Conservation (phyloP, 2,329 filamentous ascomycete genomes). For the Cladosporium sp. region DNA sequence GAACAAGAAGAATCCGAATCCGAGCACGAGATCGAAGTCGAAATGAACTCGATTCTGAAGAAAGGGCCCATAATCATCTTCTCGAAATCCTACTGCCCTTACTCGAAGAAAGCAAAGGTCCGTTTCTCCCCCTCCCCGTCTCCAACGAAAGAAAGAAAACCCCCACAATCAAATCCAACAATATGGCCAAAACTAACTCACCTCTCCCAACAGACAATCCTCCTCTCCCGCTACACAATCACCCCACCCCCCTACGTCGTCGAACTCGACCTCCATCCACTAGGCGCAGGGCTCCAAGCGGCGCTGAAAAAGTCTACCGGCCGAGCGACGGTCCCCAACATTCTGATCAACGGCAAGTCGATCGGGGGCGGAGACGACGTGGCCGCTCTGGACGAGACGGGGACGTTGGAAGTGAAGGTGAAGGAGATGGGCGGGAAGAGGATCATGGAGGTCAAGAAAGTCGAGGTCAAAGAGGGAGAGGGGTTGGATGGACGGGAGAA, state of each 20-base stretch:
- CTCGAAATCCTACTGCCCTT: constrained; percentile 89
- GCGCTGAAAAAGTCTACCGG: constrained; percentile 69
- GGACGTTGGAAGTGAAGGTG: constrained; percentile 66
- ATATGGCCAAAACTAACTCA: constrained; percentile 5
- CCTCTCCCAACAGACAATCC: constrained; percentile 46
- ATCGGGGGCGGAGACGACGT: constrained; percentile 91
- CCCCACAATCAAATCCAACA: background rate
- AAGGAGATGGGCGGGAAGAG: constrained; percentile 68
- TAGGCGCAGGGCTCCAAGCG: constrained; percentile 67
- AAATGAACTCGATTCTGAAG: constrained; percentile 75
- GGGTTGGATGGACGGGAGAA: background rate
- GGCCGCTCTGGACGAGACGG: constrained; percentile 56
- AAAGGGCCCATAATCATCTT: constrained; percentile 88
- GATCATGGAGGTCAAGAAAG: constrained; percentile 33
- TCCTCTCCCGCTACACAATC: constrained; percentile 81
- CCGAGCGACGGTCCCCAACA: constrained; percentile 82
- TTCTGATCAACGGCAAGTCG: constrained; percentile 80
- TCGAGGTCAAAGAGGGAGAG: constrained; percentile 5
- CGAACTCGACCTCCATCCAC: constrained; percentile 77
- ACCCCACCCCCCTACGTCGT: constrained; percentile 79
- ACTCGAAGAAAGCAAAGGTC: constrained; percentile 75
- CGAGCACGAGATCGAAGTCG: constrained; percentile 61
- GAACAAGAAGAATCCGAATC: constrained; percentile 50
- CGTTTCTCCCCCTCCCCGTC: background rate
- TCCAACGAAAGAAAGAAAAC: background rate